Evolutionary conservation across 495 filamentous ascomycete genomes (phyloP).

Genomic region (Aspergillus ostianus): DNA sequence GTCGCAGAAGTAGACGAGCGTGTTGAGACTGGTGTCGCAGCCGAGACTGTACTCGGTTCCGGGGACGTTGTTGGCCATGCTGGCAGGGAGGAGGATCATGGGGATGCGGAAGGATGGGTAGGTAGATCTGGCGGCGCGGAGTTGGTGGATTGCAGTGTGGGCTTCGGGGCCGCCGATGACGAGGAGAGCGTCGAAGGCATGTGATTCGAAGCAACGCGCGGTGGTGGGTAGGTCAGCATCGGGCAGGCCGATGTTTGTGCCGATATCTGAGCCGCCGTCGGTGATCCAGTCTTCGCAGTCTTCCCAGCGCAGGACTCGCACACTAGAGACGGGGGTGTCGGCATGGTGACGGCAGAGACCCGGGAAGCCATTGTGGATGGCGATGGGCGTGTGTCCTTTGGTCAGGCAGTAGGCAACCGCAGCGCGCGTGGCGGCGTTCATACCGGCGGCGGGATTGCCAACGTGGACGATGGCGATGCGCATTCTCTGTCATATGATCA

Average conservation of each 20-base stretch:
- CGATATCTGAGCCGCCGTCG: slow-evolving; percentile 93
- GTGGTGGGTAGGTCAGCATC: slow-evolving; percentile 74
- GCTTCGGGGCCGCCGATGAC: slow-evolving; percentile 94
- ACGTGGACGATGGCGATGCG: slow-evolving; percentile 91
- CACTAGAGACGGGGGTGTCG: slow-evolving; percentile 74
- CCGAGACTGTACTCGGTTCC: slow-evolving; percentile 94
- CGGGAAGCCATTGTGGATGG: slow-evolving; percentile 96
- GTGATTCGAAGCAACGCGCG: slow-evolving; percentile 75
- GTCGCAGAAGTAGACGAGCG: slow-evolving; percentile 89
- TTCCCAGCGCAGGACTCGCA: slow-evolving; percentile 80
- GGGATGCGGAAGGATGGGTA: slow-evolving; percentile 87
- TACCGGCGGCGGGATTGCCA: slow-evolving; percentile 90
- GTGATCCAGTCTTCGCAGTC: slow-evolving; percentile 92
- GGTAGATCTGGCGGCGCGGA: slow-evolving; percentile 70
- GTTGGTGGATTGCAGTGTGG: slow-evolving; percentile 81
- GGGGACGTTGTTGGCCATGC: slow-evolving; percentile 94
- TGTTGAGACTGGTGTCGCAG: slow-evolving; percentile 92
- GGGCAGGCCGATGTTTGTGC: slow-evolving; percentile 88
- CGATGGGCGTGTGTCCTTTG: slow-evolving; percentile 82
- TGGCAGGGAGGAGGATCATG: slow-evolving; percentile 86
- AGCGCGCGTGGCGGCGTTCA: slow-evolving; percentile 92
- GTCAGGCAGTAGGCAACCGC: slow-evolving; percentile 91
- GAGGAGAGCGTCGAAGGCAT: slow-evolving; percentile 85
- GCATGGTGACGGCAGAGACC: slow-evolving; percentile 85
- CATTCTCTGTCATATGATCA: slow-evolving; percentile 59